These are phyloP conservation scores for Capsicum chinense DNA, from an alignment of 257 asterid genomes.

Conservation along the genomic window DNA sequence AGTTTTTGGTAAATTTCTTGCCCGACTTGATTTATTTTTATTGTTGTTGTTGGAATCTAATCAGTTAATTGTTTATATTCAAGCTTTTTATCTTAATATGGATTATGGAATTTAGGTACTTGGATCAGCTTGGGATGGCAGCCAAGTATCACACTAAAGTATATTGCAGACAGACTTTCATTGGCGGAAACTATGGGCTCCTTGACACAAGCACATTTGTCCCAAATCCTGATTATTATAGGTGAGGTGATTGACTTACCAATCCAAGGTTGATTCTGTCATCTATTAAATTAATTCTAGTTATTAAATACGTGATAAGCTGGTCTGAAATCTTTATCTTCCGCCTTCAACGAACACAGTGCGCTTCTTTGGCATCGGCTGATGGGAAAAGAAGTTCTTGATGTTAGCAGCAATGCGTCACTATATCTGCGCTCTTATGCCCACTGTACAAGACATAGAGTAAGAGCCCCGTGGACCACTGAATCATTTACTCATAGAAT, in stretches of 20 bases:
- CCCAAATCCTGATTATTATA: constrained; percentile 97
- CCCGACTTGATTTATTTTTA: background rate
- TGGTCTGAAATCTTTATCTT: background rate
- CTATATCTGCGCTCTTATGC: constrained; percentile 77
- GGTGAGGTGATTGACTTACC: constrained; percentile 49
- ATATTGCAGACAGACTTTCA: constrained; percentile 83
- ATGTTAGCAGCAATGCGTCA: constrained; percentile 53
- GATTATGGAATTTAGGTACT: constrained; percentile 56
- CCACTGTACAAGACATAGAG: constrained; percentile 81
- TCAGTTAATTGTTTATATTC: background rate
- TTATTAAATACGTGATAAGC: constrained; percentile 45
- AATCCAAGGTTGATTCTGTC: background rate
- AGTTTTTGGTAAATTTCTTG: constrained; percentile 71
- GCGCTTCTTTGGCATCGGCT: constrained; percentile 93
- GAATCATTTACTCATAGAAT: constrained; percentile 6
- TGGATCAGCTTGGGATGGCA: constrained; percentile 98
- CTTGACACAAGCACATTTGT: constrained; percentile 65
- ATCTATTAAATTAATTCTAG: constrained; percentile 76
- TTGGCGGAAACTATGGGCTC: constrained; percentile 91
- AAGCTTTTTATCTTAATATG: constrained; percentile 1
- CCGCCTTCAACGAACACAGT: constrained; percentile 46
- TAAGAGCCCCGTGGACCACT: constrained; percentile 41
- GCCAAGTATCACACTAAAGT: constrained; percentile 77
- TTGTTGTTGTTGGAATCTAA: background rate
- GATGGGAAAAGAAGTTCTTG: constrained; percentile 89